These are phyloP conservation scores for Pezicula rhizophila DNA, from an alignment of 2,329 filamentous ascomycete genomes.

Conservation along the genomic window DNA sequence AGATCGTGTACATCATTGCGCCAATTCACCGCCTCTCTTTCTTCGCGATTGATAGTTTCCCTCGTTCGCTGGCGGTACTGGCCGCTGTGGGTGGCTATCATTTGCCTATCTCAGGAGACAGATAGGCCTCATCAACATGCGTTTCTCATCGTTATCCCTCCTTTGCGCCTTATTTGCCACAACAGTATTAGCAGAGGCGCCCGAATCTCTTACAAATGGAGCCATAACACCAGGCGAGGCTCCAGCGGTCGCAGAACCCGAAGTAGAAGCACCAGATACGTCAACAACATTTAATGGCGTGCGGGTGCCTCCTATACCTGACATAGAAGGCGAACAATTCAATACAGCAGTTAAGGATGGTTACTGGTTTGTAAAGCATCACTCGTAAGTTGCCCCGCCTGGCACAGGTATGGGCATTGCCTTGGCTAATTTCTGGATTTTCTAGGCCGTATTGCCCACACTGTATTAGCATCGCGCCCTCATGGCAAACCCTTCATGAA, in stretches of 20 bases:
- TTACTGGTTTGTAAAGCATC: slow-evolving; percentile 29
- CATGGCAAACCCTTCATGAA: slow-evolving; percentile 89
- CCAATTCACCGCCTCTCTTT: background rate
- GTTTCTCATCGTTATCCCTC: slow-evolving; percentile 22
- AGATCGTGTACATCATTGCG: slow-evolving; percentile 5
- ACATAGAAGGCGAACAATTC: slow-evolving; percentile 41
- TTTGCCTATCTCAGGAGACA: slow-evolving; percentile 14
- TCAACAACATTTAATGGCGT: slow-evolving; percentile 44
- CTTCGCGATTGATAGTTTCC: background rate
- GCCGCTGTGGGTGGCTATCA: background rate
- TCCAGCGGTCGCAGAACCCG: slow-evolving; percentile 18
- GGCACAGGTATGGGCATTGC: background rate
- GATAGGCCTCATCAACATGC: slow-evolving; percentile 21
- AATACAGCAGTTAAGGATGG: slow-evolving; percentile 23
- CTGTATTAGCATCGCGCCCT: slow-evolving; percentile 59
- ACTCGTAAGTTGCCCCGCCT: slow-evolving; percentile 20
- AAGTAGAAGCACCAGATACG: slow-evolving; percentile 16
- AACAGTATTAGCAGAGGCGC: slow-evolving; percentile 15
- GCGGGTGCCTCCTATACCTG: slow-evolving; percentile 42
- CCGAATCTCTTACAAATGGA: slow-evolving; percentile 7
- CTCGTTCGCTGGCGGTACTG: slow-evolving; percentile 11
- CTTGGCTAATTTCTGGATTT: background rate
- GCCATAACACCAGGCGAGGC: slow-evolving; percentile 12
- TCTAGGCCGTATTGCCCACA: slow-evolving; percentile 26
- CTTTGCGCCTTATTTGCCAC: slow-evolving; percentile 21